Evolutionary conservation across 495 filamentous ascomycete species (phyloP).

Genomic region (Podospora sp.): DNA sequence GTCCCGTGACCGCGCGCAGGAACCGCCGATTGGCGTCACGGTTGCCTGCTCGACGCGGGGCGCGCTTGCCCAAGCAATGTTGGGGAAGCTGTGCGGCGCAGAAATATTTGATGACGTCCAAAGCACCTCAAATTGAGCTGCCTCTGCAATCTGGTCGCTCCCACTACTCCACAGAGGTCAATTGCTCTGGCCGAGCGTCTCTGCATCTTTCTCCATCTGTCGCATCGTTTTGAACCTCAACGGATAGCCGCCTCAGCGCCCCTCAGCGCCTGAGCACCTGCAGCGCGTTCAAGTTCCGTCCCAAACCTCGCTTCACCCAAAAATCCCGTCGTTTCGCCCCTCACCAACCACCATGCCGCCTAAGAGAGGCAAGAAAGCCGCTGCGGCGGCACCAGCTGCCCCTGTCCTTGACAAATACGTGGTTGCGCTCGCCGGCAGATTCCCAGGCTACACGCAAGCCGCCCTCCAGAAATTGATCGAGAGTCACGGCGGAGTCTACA

Average conservation of each 20-base stretch:
- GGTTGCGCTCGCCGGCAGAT: conserved; percentile 64
- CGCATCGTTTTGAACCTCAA: neutral
- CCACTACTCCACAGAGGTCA: neutral
- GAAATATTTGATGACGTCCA: conserved; percentile 8
- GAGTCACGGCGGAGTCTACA: conserved; percentile 55
- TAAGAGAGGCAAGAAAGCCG: conserved; percentile 31
- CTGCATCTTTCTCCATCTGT: neutral
- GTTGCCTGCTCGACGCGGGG: conserved; percentile 33
- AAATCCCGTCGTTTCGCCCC: no score
- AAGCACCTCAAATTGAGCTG: neutral
- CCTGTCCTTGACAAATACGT: conserved; percentile 47
- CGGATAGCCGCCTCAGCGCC: no score
- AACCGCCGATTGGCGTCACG: conserved; percentile 13
- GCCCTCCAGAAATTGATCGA: conserved; percentile 49
- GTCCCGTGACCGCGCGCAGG: conserved; percentile 26
- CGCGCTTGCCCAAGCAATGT: conserved; percentile 22
- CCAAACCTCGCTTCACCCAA: no score
- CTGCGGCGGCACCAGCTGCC: conserved; percentile 36
- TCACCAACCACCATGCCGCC: conserved; percentile 29
- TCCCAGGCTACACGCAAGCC: conserved; percentile 57
- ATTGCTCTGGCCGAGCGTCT: neutral
- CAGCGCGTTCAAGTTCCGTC: neutral
- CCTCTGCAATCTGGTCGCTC: neutral
- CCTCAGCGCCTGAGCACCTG: neutral
- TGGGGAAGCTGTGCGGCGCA: neutral